A percentile compares a stretch with the other conserved stretches of the same genome.
phyloP scores from a whole-genome alignment of 1,139 yeast genomes.

The Hanseniaspora gamundiae region DNA sequence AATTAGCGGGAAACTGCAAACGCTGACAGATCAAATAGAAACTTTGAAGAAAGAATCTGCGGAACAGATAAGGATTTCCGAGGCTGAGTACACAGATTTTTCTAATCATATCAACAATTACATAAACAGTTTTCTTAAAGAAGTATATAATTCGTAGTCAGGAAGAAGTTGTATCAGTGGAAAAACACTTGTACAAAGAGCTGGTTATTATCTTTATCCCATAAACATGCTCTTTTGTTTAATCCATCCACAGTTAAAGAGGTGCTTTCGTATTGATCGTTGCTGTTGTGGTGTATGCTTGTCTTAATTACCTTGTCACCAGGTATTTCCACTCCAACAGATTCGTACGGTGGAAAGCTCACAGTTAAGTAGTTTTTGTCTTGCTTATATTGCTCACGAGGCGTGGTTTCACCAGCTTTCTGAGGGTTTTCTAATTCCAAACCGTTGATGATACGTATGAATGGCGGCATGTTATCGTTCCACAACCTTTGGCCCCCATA shows the following conservation, averaged over 20 bases:
- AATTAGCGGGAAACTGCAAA: constrained; percentile 15
- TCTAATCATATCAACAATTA: constrained; percentile 20
- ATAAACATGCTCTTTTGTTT: constrained; percentile 16
- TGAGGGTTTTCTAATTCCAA: constrained; percentile 33
- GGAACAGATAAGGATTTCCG: constrained; percentile 17
- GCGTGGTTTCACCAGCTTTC: neutral
- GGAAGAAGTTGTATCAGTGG: constrained; percentile 1
- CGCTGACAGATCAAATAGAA: constrained; percentile 15
- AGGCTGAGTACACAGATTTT: constrained; percentile 18
- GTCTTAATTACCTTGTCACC: constrained; percentile 14
- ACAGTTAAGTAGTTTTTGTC: constrained; percentile 40
- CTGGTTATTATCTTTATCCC: constrained; percentile 14
- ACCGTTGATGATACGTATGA: constrained; percentile 42
- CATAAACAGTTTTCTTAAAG: constrained; percentile 16
- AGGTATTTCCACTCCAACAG: constrained; percentile 45
- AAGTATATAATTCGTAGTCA: neutral
- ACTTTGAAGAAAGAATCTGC: constrained; percentile 13
- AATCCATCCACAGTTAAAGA: constrained; percentile 17
- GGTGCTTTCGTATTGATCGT: constrained; percentile 9
- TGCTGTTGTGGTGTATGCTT: neutral
- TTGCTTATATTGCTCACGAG: constrained; percentile 15
- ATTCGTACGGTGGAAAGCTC: constrained; percentile 56
- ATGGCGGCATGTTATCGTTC: constrained; percentile 29
- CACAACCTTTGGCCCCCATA: constrained; percentile 26
- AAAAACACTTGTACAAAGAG: constrained; percentile 21